Evolutionary conservation across 1,284 basidiomycete genomes (phyloP).

Genomic region (Cutaneotrichosporon daszewskae): DNA sequence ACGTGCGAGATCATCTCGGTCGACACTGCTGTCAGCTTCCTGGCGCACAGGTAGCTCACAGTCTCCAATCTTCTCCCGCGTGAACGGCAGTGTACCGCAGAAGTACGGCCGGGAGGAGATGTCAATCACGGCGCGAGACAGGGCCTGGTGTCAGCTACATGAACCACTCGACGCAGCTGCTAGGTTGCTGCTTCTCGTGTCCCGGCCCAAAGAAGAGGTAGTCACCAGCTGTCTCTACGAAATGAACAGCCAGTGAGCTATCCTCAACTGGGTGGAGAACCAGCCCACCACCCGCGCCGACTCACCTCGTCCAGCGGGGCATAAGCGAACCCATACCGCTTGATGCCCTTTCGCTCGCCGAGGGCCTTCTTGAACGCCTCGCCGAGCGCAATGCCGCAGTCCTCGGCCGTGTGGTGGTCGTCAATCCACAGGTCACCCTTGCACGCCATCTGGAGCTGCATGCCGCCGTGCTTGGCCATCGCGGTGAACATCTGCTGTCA

Average conservation of each 20-base stretch:
- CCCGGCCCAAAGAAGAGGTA: too few species aligned
- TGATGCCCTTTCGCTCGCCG: slow-evolving; percentile 90
- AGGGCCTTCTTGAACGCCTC: slow-evolving; percentile 93
- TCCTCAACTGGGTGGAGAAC: background rate
- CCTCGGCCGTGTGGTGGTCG: slow-evolving; percentile 98
- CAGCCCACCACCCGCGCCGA: too few species aligned
- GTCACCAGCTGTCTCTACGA: too few species aligned
- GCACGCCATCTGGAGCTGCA: slow-evolving; percentile 84
- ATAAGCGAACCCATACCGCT: slow-evolving; percentile 91
- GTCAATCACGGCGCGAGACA: slow-evolving; percentile 93
- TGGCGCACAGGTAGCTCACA: slow-evolving; percentile 40
- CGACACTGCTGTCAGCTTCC: slow-evolving; percentile 52
- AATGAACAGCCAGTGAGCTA: too few species aligned
- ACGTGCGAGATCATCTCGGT: slow-evolving; percentile 80
- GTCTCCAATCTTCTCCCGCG: slow-evolving; percentile 95
- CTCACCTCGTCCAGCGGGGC: slow-evolving; percentile 92
- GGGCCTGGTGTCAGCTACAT: slow-evolving; percentile 58
- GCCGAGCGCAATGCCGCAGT: slow-evolving; percentile 86
- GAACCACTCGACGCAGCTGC: too few species aligned
- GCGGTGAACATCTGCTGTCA: slow-evolving; percentile 80
- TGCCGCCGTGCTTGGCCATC: slow-evolving; percentile 86
- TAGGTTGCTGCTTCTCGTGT: too few species aligned
- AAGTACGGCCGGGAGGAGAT: slow-evolving; percentile 97
- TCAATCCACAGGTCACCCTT: slow-evolving; percentile 96
- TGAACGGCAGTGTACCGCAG: slow-evolving; percentile 80